Conservation (phyloP, 106 monocot species). For the Allium sativum region DNA sequence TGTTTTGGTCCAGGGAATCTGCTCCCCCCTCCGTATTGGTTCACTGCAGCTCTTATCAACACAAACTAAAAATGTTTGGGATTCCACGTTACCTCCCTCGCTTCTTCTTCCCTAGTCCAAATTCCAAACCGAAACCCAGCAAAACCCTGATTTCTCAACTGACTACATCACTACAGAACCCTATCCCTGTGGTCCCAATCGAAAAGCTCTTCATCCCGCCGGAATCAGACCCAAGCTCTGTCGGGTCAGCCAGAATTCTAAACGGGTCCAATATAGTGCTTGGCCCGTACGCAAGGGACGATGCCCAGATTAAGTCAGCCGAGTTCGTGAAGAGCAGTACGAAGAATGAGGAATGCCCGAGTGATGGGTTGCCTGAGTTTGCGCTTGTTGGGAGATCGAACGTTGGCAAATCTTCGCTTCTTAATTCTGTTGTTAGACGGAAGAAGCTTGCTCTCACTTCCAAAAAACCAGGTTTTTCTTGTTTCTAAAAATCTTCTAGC, state of each 20-base stretch:
- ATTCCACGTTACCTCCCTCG: background rate
- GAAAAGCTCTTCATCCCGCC: conserved; percentile 85
- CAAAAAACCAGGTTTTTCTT: conserved; percentile 68
- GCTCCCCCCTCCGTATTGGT: no score
- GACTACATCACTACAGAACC: background rate
- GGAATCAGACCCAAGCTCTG: conserved; percentile 29
- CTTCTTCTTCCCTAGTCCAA: background rate
- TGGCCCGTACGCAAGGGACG: conserved; percentile 31
- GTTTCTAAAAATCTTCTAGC: no score
- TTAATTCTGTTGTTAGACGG: conserved; percentile 13
- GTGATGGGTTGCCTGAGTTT: conserved; percentile 79
- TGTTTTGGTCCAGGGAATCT: no score
- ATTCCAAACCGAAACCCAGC: conserved; percentile 1
- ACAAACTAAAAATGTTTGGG: background rate
- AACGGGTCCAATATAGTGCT: conserved; percentile 66
- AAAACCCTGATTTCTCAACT: conserved; percentile 5
- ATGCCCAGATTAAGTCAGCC: conserved; percentile 37
- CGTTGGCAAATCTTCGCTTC: conserved; percentile 80
- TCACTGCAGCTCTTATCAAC: no score
- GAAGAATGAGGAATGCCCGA: conserved; percentile 61
- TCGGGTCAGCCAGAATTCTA: conserved; percentile 33
- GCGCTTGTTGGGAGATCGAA: conserved; percentile 86
- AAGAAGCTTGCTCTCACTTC: conserved; percentile 87
- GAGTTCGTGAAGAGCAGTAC: conserved; percentile 94
- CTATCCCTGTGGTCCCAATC: conserved; percentile 32